These are phyloP conservation scores for Pachysandra terminalis DNA, from an alignment of 164 flowering plant genomes.

Conservation along the genomic window DNA sequence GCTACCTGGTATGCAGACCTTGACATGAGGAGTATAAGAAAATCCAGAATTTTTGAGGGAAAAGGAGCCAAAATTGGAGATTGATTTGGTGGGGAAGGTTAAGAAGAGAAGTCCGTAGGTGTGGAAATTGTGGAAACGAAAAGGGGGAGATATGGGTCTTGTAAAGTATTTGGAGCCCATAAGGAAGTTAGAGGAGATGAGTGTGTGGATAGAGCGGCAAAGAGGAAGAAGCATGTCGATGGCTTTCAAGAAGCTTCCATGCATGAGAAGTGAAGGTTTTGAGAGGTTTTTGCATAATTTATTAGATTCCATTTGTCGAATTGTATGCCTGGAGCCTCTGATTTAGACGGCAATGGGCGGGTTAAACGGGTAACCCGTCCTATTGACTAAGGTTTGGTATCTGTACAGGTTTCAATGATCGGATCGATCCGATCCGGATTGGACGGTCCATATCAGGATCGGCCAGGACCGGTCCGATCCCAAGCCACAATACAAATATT, in stretches of 20 bases:
- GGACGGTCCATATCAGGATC: too few species aligned
- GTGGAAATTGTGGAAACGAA: conserved; percentile 1
- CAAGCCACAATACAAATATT: too few species aligned
- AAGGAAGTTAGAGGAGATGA: conserved; percentile 13
- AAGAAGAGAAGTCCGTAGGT: conserved; percentile 10
- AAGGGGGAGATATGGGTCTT: conserved; percentile 9
- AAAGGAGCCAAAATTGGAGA: conserved; percentile 5
- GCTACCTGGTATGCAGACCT: conserved; percentile 17
- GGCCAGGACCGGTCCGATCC: too few species aligned
- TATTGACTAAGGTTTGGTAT: too few species aligned
- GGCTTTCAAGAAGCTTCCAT: background rate
- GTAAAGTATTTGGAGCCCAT: conserved; percentile 21
- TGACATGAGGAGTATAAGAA: conserved; percentile 13
- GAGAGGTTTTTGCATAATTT: too few species aligned
- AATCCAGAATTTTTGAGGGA: conserved; percentile 19
- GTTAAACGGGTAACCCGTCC: too few species aligned
- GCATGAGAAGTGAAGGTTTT: background rate
- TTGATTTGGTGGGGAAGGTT: conserved; percentile 16
- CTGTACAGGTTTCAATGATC: too few species aligned
- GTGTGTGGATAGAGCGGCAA: conserved; percentile 5
- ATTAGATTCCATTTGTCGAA: too few species aligned
- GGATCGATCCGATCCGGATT: too few species aligned
- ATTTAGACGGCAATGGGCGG: too few species aligned
- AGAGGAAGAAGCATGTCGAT: conserved; percentile 12
- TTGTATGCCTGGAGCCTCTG: too few species aligned